A percentile compares a stretch with the other conserved stretches of the same genome.
Evolutionary conservation across 2,329 filamentous ascomycete genomes (phyloP).

Genomic region (Monilinia polystroma): DNA sequence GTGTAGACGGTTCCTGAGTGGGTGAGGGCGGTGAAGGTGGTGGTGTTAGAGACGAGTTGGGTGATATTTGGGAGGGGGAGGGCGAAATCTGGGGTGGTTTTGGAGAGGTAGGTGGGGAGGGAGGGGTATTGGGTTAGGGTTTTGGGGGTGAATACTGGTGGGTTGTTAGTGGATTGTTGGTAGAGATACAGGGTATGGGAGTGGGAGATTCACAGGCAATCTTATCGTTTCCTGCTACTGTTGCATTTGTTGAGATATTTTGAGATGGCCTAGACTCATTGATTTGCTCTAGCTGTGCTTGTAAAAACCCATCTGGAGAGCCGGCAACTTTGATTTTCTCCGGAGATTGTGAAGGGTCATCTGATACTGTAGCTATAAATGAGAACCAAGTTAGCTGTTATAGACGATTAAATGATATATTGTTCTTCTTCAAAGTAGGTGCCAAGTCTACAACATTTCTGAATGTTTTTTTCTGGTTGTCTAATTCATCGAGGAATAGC

Average conservation of each 20-base stretch:
- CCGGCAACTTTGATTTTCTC: constrained; percentile 34
- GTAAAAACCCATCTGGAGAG: constrained; percentile 32
- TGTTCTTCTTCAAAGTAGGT: background rate
- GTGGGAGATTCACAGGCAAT: constrained; percentile 23
- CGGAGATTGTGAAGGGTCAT: background rate
- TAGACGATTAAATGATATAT: background rate
- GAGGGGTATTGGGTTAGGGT: constrained; percentile 28
- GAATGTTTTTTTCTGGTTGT: no score
- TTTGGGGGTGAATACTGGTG: constrained; percentile 11
- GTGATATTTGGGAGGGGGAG: constrained; percentile 24
- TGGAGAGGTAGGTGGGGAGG: constrained; percentile 25
- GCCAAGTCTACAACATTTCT: background rate
- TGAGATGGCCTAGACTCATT: background rate
- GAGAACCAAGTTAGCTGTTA: background rate
- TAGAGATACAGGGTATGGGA: background rate
- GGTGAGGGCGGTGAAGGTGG: constrained; percentile 43
- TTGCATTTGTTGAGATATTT: constrained; percentile 28
- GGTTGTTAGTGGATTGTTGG: constrained; percentile 2
- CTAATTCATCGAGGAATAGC: background rate
- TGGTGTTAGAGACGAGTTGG: constrained; percentile 41
- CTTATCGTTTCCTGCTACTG: constrained; percentile 42
- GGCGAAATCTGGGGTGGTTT: constrained; percentile 9
- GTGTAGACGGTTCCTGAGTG: constrained; percentile 43
- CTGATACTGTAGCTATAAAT: background rate
- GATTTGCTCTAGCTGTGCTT: constrained; percentile 26